These are phyloP conservation scores for Vitis hybrid DNA, from an alignment of 177 flowering plant species.

Conservation along the genomic window DNA sequence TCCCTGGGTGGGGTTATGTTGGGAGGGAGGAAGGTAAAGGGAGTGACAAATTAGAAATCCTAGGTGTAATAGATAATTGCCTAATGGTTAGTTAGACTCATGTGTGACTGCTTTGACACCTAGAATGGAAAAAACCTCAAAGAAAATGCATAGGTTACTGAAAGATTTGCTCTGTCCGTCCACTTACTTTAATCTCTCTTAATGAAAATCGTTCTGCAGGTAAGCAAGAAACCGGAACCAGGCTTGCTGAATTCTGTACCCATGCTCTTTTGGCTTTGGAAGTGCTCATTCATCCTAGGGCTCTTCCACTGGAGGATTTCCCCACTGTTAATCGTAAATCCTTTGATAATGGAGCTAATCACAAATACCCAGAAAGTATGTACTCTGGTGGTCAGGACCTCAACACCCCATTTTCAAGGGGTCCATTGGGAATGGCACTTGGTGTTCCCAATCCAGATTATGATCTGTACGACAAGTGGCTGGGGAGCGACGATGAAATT, in stretches of 20 bases:
- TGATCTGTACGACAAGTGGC: constrained; percentile 46
- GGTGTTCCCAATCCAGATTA: constrained; percentile 32
- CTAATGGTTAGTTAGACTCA: too few species aligned
- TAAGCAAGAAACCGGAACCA: constrained; percentile 62
- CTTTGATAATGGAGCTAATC: constrained; percentile 13
- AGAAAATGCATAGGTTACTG: too few species aligned
- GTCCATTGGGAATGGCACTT: constrained; percentile 15
- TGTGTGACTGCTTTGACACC: too few species aligned
- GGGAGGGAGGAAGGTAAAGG: too few species aligned
- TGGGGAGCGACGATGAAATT: constrained; percentile 35
- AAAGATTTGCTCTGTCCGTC: too few species aligned
- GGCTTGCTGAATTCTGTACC: constrained; percentile 72
- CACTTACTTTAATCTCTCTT: neutral
- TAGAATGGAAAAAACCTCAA: too few species aligned
- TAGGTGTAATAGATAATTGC: too few species aligned
- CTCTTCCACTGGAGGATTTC: constrained; percentile 54
- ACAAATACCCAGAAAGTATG: constrained; percentile 22
- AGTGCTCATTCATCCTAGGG: constrained; percentile 85
- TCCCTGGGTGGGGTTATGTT: too few species aligned
- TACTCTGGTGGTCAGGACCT: constrained; percentile 24
- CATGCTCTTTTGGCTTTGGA: constrained; percentile 71
- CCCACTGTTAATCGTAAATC: constrained; percentile 16
- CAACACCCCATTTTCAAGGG: constrained; percentile 18
- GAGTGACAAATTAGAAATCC: too few species aligned
- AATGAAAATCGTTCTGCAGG: constrained; percentile 41